phyloP scores from a whole-genome alignment of 805 yeast genomes.

The Clavispora fructus region DNA sequence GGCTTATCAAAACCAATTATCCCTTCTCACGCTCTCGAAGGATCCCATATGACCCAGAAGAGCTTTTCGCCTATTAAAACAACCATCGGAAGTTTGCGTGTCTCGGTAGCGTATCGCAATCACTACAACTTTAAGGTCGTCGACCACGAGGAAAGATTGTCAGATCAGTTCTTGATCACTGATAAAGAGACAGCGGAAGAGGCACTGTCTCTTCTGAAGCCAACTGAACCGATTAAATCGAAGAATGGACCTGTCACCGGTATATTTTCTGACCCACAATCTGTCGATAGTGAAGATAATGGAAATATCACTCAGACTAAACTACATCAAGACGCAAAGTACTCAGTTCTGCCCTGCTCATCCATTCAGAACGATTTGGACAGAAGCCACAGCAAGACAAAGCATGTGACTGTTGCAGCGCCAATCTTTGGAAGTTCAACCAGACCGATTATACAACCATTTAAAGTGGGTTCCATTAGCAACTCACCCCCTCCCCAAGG shows the following conservation, averaged over 20 bases:
- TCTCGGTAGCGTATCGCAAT: slow-evolving; percentile 75
- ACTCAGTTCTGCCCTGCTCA: neutral
- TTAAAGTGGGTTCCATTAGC: slow-evolving; percentile 57
- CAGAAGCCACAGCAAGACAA: neutral
- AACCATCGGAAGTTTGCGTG: slow-evolving; percentile 64
- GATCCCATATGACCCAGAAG: slow-evolving; percentile 55
- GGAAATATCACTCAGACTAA: neutral
- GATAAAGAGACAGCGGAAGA: slow-evolving; percentile 24
- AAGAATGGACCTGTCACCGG: neutral
- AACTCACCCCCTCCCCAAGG: slow-evolving; percentile 30
- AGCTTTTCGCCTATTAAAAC: slow-evolving; percentile 69
- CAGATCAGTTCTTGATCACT: slow-evolving; percentile 49
- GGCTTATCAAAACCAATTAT: slow-evolving; percentile 72
- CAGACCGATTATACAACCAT: slow-evolving; percentile 47
- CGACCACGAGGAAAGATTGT: slow-evolving; percentile 60
- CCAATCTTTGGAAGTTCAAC: neutral
- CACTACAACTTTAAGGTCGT: slow-evolving; percentile 63
- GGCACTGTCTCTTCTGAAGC: neutral
- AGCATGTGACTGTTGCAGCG: neutral
- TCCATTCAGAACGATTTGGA: neutral
- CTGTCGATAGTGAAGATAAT: neutral
- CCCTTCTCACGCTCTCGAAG: slow-evolving; percentile 31
- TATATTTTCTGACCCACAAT: neutral
- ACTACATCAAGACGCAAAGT: neutral
- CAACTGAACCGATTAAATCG: neutral